Base-by-base conservation (phyloP, 306 rosid genomes). In the Gleditsia sinensis region DNA sequence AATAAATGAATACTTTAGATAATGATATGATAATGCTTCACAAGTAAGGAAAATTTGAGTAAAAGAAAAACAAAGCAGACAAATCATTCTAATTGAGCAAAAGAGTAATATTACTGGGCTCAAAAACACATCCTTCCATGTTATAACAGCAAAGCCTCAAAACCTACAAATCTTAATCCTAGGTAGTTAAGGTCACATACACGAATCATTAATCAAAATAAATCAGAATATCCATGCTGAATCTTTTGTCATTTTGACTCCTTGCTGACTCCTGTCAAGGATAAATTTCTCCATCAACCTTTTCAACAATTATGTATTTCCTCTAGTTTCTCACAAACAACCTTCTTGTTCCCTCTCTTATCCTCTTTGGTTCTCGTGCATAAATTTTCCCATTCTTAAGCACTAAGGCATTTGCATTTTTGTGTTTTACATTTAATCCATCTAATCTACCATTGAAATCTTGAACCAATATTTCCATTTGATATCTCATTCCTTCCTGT, bases 1-100 rank as follows among this genome's bases (percentile, higher is more conserved):
- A 71, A 82, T 40, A 58, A 71, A 48, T 58, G 65, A 51, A 57
- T 50, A 30, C 39, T 12, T 65, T 74, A 43, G 62, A 56, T 4
- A 62, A 69, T 45, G 53, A 37, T 37, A 33, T 42, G 43, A 58
- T 32, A 60, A 50, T 51, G 58, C 39, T 66, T 64, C 49, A 23
- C 33, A 42, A 48, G 34, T 75, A 74, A n/a, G 21, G 19, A 17
- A 30, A 74, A 36, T 27, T 45, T 70, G 36, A 14, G 19, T 5
- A 36, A 25, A 33, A 61, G 50, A 20, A 17, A 43, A 42, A 46
- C 53, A 72, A 67, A 12, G 39, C 23, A 1, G 24, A 28, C n/a
- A 19, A 10, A 43, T 24, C 1, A 16, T 23, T 34, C 49, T 39
- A 53, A 67, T 61, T 75, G 43, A 68, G 40, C 36, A 36, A 75